Evolutionary conservation across 1,284 basidiomycete species (phyloP), one percentile per base, ranked within the genome.

Genomic region (Ustilago trichophora): DNA sequence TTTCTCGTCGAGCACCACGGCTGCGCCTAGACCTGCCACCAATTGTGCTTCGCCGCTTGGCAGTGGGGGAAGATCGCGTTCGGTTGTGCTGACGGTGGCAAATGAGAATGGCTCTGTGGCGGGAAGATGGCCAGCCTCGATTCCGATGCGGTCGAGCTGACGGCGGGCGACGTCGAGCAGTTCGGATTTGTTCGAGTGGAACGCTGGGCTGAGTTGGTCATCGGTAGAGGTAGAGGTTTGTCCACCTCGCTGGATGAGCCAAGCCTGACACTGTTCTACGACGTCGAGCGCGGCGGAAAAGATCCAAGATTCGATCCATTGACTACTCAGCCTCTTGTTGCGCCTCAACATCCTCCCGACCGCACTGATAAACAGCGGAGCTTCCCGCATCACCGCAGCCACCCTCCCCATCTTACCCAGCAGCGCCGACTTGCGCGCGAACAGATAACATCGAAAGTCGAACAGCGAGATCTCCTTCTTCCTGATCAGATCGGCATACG

Each of bases 391-490:
- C 12, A 92, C 85, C 38, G 92, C 89, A 9, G 85, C 85, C 2
- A 91, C 83, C 26, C 86, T 85, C 0, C 89, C 89, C 66, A 92
- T 82, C 72, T 87, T 88, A 41, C 88, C 90, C 3, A 97, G 84
- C 27, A 98, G 83, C 45, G 85, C 83, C 47, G 91, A 91, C 82
- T 96, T 92, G 26, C 92, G 86, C 6, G 92, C 89, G 60, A 98
- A 90, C 16, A 98, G 85, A 80, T 97, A 99, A 75, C 90, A 87
- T 43, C 93, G 87, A 73, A 97, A 90, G 83, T 98, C 96, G 78
- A 98, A 97, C 7, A 98, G 87, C 3, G 92, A 91, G 65, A 98
- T 95, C 15, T 88, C 87, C 81, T 93, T 94, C 12, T 89, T 87
- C n/a, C 93, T 85, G 49, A 98, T 92, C 48, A 96, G 85, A 52